phyloP scores from a whole-genome alignment of 2,329 filamentous ascomycete species.

The Bipolaris cookei region DNA sequence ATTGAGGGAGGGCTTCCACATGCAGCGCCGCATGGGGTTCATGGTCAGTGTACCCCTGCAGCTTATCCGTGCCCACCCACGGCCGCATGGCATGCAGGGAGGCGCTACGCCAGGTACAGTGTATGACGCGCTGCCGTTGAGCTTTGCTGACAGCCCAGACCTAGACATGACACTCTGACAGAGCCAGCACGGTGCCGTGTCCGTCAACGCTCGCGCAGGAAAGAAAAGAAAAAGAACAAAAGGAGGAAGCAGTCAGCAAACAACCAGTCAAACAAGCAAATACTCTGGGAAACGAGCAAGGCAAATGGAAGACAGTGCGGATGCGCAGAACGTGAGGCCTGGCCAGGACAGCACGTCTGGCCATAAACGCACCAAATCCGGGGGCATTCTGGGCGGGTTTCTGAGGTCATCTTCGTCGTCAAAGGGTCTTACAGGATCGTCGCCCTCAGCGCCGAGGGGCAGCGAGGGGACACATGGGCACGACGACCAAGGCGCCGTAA shows the following conservation, averaged over 20 bases:
- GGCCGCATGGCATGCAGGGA: conserved; percentile 26
- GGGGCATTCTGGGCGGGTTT: conserved; percentile 67
- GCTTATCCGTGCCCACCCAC: conserved; percentile 24
- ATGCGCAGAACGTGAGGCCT: conserved; percentile 7
- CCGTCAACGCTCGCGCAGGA: conserved; percentile 10
- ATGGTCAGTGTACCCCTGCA: conserved; percentile 23
- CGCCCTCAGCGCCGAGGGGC: conserved; percentile 38
- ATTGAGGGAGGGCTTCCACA: conserved; percentile 29
- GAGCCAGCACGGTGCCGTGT: conserved; percentile 21
- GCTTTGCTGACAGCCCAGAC: conserved; percentile 16
- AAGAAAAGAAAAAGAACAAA: conserved; percentile 14
- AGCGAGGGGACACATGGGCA: conserved; percentile 28
- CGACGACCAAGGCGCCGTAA: conserved; percentile 38
- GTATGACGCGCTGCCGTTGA: conserved; percentile 15
- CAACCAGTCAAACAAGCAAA: too few relatives aligned
- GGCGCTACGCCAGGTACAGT: background rate
- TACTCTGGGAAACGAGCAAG: too few relatives aligned
- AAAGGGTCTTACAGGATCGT: conserved; percentile 18
- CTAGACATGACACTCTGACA: conserved; percentile 28
- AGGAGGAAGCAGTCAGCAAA: conserved; percentile 29
- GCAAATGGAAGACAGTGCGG: too few relatives aligned
- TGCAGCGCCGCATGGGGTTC: conserved; percentile 22
- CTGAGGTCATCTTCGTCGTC: conserved; percentile 21
- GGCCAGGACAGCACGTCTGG: conserved; percentile 7
- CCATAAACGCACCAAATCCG: conserved; percentile 61